A percentile compares a stretch with the other conserved stretches of the same genome.
phyloP scores from a whole-genome alignment of 441 rosid genomes.

The Eruca vesicaria region DNA sequence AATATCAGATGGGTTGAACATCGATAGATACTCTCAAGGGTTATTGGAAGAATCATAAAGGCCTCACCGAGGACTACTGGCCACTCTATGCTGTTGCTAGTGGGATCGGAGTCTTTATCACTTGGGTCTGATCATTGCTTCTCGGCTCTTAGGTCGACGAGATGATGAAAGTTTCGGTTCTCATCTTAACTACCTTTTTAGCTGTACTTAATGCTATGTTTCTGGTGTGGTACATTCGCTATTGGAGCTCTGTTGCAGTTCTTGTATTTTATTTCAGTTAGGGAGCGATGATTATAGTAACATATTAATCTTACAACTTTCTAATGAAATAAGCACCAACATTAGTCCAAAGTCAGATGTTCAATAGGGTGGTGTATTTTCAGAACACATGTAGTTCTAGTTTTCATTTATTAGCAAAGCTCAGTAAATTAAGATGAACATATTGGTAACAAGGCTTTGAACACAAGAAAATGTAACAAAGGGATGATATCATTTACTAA shows the following conservation, averaged over 20 bases:
- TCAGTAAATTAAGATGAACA: neutral
- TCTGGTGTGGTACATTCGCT: conserved; percentile 86
- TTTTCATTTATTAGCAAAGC: too few relatives aligned
- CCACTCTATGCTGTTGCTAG: conserved; percentile 83
- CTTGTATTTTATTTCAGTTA: conserved; percentile 85
- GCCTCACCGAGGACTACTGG: conserved; percentile 84
- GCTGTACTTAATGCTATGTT: conserved; percentile 92
- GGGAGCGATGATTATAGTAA: too few relatives aligned
- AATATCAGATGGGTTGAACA: conserved; percentile 69
- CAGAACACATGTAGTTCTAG: too few relatives aligned
- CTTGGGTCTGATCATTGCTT: conserved; percentile 72
- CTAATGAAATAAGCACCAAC: too few relatives aligned
- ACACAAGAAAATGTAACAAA: neutral
- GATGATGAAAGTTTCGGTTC: conserved; percentile 91
- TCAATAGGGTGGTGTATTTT: too few relatives aligned
- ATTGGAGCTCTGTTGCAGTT: conserved; percentile 79
- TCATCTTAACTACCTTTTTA: conserved; percentile 82
- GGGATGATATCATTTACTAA: conserved; percentile 15
- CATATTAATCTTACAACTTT: too few relatives aligned
- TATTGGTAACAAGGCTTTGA: neutral
- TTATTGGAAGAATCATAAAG: conserved; percentile 41
- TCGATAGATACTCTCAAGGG: conserved; percentile 53
- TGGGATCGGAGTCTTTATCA: conserved; percentile 69
- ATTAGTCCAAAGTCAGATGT: too few relatives aligned
- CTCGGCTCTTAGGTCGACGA: conserved; percentile 78